Evolutionary conservation across 768 basidiomycete genomes (phyloP), one percentile per base, ranked within the genome.

Genomic region (Russula sp.): DNA sequence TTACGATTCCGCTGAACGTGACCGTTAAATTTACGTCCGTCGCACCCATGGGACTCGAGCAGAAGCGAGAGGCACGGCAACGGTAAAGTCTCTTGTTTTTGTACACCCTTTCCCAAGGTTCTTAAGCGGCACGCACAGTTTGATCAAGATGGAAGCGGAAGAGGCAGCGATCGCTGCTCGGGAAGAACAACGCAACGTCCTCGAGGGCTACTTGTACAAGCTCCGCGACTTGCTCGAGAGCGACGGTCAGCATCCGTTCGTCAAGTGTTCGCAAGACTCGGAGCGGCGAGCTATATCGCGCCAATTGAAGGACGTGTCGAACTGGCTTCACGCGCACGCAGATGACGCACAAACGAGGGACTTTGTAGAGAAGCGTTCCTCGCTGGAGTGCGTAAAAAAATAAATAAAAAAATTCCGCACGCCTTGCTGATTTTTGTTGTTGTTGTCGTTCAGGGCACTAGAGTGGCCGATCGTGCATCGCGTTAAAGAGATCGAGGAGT

Each of bases 161-260:
- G 95, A 98, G 76, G 76, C 79, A 2, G 82, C 85, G 18, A 93
- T 91, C 73, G 80, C 78, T 37, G 84, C 84, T 57, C 86, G 86
- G 37, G 95, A 95, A 70, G 97, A 98, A 73, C 92, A 93, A 2
- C 81, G 88, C 35, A 99, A 99, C 75, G 79, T 82, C 31, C 84
- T 99, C 56, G 97, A 99, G 74, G 84, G 88, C 37, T 97, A 97
- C 71, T 75, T 98, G n/a, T 99, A 99, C 77, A 83, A 87, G 63
- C 75, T 97, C 39, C 86, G 91, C 22, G 94, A 94, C 70, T 79
- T 96, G 10, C 77, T 98, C 35, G 80, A 83, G 35, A 85, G 88
- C 44, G 82, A 83, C 67, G 68, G 75, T 5, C 81, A 84, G 8
- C 84, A 87, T 7, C 89, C 92, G 2, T 91, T 98, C 76, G 84